Evolutionary conservation across 768 basidiomycete genomes (phyloP).

Genomic region (Trametes cinnabarina): DNA sequence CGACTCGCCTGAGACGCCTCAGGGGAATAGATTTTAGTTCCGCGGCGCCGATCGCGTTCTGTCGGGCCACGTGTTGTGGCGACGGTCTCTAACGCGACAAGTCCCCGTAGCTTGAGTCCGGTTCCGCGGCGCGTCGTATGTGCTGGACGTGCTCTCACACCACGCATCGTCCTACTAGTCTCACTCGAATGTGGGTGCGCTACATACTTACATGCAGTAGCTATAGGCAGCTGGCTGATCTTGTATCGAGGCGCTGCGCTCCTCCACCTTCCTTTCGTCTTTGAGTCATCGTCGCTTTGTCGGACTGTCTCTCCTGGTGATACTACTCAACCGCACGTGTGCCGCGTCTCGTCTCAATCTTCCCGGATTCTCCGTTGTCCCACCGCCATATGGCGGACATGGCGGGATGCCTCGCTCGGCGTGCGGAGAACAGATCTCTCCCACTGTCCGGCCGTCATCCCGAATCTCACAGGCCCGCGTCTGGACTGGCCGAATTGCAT

Average conservation of each 20-base stretch:
- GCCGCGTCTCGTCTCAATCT: background rate
- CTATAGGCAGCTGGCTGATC: too few relatives aligned
- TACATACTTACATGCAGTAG: too few relatives aligned
- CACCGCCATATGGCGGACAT: background rate
- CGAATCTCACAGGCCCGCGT: background rate
- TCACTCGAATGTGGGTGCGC: too few relatives aligned
- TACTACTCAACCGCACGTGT: too few relatives aligned
- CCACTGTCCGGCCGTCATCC: background rate
- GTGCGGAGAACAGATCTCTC: too few relatives aligned
- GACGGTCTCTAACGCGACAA: slow-evolving; percentile 10
- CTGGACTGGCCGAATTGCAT: background rate
- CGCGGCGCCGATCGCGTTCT: background rate
- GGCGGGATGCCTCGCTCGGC: background rate
- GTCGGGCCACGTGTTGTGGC: slow-evolving; percentile 9
- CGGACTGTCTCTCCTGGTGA: too few relatives aligned
- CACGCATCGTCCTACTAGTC: too few relatives aligned
- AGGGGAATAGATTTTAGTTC: background rate
- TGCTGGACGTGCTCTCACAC: too few relatives aligned
- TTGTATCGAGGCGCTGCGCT: background rate
- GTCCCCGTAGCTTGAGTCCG: background rate
- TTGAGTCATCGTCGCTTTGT: too few relatives aligned
- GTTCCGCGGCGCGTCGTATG: too few relatives aligned
- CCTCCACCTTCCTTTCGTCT: too few relatives aligned
- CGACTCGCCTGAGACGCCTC: background rate
- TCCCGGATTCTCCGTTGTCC: background rate